phyloP scores from a whole-genome alignment of 805 yeast species.

The Saturnispora ahearnii region DNA sequence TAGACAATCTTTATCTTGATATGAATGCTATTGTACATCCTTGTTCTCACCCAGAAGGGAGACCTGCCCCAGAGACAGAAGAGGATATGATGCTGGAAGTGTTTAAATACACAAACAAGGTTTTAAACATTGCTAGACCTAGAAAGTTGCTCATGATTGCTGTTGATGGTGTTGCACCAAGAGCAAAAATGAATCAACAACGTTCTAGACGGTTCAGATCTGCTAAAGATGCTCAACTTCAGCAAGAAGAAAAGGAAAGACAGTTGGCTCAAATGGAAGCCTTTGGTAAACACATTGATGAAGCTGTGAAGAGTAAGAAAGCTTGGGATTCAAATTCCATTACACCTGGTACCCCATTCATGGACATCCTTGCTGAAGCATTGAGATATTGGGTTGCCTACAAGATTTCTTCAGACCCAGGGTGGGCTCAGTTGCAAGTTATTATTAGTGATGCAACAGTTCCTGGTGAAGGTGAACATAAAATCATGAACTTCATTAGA shows the following conservation, averaged over 20 bases:
- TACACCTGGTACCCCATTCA: slow-evolving; percentile 98
- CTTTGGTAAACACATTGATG: slow-evolving; percentile 70
- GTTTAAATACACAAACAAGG: slow-evolving; percentile 87
- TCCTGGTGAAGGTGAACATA: slow-evolving; percentile 99
- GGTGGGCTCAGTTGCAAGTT: slow-evolving; percentile 85
- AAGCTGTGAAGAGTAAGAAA: slow-evolving; percentile 59
- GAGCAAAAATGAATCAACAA: slow-evolving; percentile 97
- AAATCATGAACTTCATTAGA: slow-evolving; percentile 91
- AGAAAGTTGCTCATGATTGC: slow-evolving; percentile 89
- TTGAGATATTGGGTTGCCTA: slow-evolving; percentile 88
- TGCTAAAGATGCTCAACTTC: slow-evolving; percentile 81
- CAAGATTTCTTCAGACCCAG: slow-evolving; percentile 81
- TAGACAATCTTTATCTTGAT: slow-evolving; percentile 87
- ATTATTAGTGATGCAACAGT: slow-evolving; percentile 92
- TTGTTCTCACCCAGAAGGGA: slow-evolving; percentile 95
- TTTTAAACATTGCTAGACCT: slow-evolving; percentile 89
- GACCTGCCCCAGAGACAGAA: slow-evolving; percentile 92
- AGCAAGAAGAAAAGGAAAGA: slow-evolving; percentile 58
- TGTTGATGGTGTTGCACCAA: slow-evolving; percentile 97
- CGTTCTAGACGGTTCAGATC: slow-evolving; percentile 88
- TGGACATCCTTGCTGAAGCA: slow-evolving; percentile 80
- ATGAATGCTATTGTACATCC: slow-evolving; percentile 99
- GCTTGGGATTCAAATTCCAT: slow-evolving; percentile 95
- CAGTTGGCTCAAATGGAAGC: slow-evolving; percentile 49
- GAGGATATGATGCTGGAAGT: slow-evolving; percentile 95